A percentile compares a stretch with the other conserved stretches of the same genome.
Conservation (phyloP, 2,329 filamentous ascomycete genomes). For the Pezicula carpinea region DNA sequence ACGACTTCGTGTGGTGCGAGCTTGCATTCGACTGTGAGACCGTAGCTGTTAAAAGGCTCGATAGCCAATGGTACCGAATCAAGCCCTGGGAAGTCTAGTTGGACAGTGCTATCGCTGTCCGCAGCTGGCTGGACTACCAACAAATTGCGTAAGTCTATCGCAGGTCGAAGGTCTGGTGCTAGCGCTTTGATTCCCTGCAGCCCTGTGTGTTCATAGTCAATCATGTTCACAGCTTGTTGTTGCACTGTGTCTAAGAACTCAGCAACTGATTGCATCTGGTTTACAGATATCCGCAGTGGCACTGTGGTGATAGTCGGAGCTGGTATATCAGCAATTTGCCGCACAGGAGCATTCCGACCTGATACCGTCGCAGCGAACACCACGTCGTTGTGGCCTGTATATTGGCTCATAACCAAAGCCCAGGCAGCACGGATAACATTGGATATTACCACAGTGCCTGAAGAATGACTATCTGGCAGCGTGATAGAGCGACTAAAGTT, state of each 20-base stretch:
- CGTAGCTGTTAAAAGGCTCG: slow-evolving; percentile 2
- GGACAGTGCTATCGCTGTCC: background rate
- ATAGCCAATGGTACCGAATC: background rate
- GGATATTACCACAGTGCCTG: background rate
- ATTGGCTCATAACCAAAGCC: slow-evolving; percentile 1
- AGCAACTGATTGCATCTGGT: background rate
- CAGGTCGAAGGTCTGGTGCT: background rate
- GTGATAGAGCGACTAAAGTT: background rate
- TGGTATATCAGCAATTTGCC: slow-evolving; percentile 1
- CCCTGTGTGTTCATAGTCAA: slow-evolving; percentile 1
- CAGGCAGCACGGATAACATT: slow-evolving; percentile 1
- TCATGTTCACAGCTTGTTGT: slow-evolving; percentile 1
- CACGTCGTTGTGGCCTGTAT: background rate
- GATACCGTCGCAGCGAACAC: slow-evolving; percentile 1
- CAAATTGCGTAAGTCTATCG: slow-evolving; percentile 1
- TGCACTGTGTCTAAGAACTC: slow-evolving; percentile 1
- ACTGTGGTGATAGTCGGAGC: slow-evolving; percentile 1
- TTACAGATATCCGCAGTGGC: slow-evolving; percentile 1
- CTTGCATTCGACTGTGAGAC: background rate
- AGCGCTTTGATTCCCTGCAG: slow-evolving; percentile 1
- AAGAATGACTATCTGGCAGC: background rate
- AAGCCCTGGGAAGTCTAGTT: slow-evolving; percentile 1
- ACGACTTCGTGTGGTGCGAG: background rate
- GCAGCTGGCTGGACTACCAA: slow-evolving; percentile 1
- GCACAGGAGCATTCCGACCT: slow-evolving; percentile 1